phyloP scores from a whole-genome alignment of 1,284 basidiomycete genomes.

The Sanghuangporus sanghuang region DNA sequence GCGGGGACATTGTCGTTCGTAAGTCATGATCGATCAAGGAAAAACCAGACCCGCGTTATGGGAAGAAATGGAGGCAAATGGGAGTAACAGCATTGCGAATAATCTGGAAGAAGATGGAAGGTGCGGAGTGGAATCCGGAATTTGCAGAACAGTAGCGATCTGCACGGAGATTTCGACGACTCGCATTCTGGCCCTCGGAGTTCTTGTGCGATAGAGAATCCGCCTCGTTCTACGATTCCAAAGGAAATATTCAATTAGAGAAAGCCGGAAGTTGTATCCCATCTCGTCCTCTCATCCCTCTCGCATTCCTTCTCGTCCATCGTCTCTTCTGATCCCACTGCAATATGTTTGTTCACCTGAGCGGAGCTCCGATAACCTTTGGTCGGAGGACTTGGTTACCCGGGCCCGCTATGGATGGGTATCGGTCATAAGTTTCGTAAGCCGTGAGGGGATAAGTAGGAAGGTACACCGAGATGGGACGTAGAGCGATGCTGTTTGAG shows the following conservation, averaged over 20 bases:
- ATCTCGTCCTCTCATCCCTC: background rate
- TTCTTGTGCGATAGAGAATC: no score
- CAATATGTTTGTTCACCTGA: background rate
- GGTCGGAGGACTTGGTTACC: background rate
- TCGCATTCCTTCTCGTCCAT: background rate
- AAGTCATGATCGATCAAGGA: background rate
- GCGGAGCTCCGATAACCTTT: background rate
- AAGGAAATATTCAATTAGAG: no score
- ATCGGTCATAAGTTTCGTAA: constrained; percentile 1
- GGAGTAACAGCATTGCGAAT: background rate
- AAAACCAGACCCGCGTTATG: background rate
- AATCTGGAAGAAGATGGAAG: no score
- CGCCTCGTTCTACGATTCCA: no score
- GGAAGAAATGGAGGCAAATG: background rate
- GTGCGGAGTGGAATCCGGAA: background rate
- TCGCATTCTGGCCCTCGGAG: no score
- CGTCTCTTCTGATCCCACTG: background rate
- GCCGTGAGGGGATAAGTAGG: background rate
- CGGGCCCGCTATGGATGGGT: background rate
- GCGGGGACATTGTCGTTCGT: background rate
- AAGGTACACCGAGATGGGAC: background rate
- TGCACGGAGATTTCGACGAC: no score
- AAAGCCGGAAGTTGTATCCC: background rate
- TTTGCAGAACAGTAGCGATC: no score
- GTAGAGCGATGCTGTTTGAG: constrained; percentile 6